Percentiles rank a stretch among this genome's conserved stretches.
Conservation (phyloP, 2,329 filamentous ascomycete genomes). For the Colletotrichum cuscutae region DNA sequence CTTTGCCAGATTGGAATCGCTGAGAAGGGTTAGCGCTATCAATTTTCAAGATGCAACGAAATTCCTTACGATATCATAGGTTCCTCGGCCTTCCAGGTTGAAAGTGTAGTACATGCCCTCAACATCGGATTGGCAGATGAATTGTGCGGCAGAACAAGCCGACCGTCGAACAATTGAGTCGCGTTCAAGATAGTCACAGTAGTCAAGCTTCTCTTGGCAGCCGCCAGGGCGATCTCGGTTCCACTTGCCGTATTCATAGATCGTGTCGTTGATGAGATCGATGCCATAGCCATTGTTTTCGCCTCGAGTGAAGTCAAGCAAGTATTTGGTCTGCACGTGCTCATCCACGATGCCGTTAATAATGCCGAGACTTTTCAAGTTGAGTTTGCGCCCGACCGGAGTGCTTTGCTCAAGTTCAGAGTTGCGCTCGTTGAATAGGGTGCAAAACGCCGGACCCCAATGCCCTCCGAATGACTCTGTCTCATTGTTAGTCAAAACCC, state of each 20-base stretch:
- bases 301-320: not conserved
- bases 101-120: conserved; percentile 57
- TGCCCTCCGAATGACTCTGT: conserved; percentile 11
- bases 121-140: conserved; percentile 49
- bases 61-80: not conserved
- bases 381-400: not conserved
- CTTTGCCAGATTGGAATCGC: conserved; percentile 11
- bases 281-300: not conserved
- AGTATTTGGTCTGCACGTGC: not conserved
- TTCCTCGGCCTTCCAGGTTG: not conserved
- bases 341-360: conserved; percentile 43
- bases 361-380: conserved; percentile 2
- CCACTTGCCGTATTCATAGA: conserved; percentile 15
- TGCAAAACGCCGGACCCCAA: conserved; percentile 8
- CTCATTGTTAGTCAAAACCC: not conserved
- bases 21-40: not conserved
- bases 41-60: fast-evolving
- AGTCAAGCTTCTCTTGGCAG: conserved; percentile 16
- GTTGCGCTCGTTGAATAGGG: conserved; percentile 7
- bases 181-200: conserved; percentile 1
- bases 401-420: conserved; percentile 3
- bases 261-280: not conserved
- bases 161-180: conserved; percentile 3
- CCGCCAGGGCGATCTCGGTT: conserved; percentile 17
- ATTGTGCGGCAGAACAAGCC: not conserved